Percentiles rank a stretch among this genome's conserved stretches.
These are phyloP conservation scores for Juncus inflexus DNA, from an alignment of 176 grass and related monocot genomes.

Conservation along the genomic window DNA sequence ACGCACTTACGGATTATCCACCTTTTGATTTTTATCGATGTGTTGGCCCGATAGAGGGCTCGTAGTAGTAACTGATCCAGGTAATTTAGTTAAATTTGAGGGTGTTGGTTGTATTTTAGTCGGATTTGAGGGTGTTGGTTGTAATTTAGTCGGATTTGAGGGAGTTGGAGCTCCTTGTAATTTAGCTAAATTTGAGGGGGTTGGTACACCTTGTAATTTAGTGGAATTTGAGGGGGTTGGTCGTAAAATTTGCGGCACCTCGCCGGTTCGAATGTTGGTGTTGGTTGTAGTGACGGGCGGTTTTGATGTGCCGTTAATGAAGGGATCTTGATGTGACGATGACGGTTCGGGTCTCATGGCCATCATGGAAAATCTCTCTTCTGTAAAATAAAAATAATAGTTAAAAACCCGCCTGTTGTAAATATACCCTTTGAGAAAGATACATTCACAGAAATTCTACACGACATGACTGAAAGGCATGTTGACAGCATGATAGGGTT, in stretches of 20 bases:
- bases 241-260: conserved; percentile 46
- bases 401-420: no score
- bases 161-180: conserved; percentile 32
- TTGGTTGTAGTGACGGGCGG: conserved; percentile 24
- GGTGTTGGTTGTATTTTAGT: conserved; percentile 39
- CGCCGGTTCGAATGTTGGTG: conserved; percentile 16
- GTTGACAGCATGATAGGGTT: no score
- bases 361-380: conserved; percentile 48
- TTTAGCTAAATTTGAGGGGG: conserved; percentile 15
- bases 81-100: conserved; percentile 52
- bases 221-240: conserved; percentile 47
- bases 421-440: no score
- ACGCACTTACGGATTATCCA: conserved; percentile 36
- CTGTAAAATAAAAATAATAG: conserved; percentile 31
- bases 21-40: conserved; percentile 53
- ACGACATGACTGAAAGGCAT: no score
- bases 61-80: conserved; percentile 19
- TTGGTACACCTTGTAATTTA: conserved; percentile 27
- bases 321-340: conserved; percentile 39
- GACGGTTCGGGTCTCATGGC: conserved; percentile 45
- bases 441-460: no score
- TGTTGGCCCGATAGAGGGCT: conserved; percentile 28
- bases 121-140: conserved; percentile 36
- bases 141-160: conserved; percentile 33
- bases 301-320: conserved; percentile 45